Percentiles rank a stretch among this genome's conserved stretches.
Evolutionary conservation across 805 yeast genomes (phyloP).

Genomic region (Pichia occidentalis): DNA sequence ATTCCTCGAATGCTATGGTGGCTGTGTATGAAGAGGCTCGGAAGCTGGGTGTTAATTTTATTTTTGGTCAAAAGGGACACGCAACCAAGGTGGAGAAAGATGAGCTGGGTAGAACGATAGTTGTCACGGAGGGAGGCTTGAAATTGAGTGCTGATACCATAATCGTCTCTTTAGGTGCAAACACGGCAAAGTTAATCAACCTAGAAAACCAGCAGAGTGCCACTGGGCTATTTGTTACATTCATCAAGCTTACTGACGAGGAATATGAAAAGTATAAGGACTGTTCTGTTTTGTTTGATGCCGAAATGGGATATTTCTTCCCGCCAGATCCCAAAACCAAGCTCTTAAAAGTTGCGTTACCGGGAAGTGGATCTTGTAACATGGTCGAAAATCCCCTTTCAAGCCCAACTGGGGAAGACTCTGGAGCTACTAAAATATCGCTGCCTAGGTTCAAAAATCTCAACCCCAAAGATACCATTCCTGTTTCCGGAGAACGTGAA

Average conservation of each 20-base stretch:
- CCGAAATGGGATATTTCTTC: slow-evolving; percentile 42
- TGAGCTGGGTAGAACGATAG: slow-evolving; percentile 2
- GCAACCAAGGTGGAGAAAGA: slow-evolving; percentile 17
- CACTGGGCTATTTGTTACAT: slow-evolving; percentile 35
- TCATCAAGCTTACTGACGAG: slow-evolving; percentile 31
- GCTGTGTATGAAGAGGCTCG: slow-evolving; percentile 28
- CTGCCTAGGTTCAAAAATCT: slow-evolving; percentile 33
- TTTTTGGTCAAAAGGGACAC: slow-evolving; percentile 29
- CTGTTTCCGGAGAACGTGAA: slow-evolving; percentile 25
- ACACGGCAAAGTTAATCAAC: slow-evolving; percentile 32
- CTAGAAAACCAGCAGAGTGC: slow-evolving; percentile 31
- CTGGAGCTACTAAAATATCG: slow-evolving; percentile 20
- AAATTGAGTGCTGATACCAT: slow-evolving; percentile 31
- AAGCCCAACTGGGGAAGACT: too few species aligned
- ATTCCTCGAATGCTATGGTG: slow-evolving; percentile 34
- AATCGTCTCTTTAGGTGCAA: slow-evolving; percentile 35
- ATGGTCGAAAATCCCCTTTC: slow-evolving; percentile 18
- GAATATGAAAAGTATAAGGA: slow-evolving; percentile 33
- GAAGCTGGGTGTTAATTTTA: slow-evolving; percentile 30
- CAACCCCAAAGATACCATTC: slow-evolving; percentile 34
- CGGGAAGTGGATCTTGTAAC: slow-evolving; percentile 30
- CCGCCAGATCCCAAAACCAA: slow-evolving; percentile 40
- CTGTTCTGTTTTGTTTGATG: slow-evolving; percentile 39
- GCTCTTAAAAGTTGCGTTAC: slow-evolving; percentile 35
- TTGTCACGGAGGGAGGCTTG: slow-evolving; percentile 18